These are phyloP conservation scores for Tylopilus sp. DNA, from an alignment of 768 basidiomycete genomes.

Conservation along the genomic window DNA sequence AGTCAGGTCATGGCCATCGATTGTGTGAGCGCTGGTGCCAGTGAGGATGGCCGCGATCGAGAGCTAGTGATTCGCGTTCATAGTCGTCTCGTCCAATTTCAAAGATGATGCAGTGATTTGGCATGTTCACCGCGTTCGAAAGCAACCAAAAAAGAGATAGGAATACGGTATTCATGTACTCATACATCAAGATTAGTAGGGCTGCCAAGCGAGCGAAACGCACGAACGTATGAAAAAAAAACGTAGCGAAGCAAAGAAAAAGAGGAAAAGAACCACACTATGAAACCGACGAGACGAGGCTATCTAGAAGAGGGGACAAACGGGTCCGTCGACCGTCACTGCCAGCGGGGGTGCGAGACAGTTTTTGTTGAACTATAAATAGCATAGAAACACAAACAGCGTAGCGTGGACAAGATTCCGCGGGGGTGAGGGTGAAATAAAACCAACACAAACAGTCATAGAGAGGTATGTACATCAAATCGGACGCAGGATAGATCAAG, in stretches of 20 bases:
- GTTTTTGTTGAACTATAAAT: conserved; percentile 31
- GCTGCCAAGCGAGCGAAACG: too few species aligned
- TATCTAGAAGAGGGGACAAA: background rate
- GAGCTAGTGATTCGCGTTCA: too few species aligned
- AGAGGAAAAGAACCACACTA: too few species aligned
- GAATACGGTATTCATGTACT: background rate
- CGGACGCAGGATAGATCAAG: conserved; percentile 11
- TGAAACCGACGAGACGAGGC: background rate
- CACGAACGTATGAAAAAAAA: background rate
- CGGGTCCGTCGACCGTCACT: background rate
- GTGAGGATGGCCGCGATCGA: too few species aligned
- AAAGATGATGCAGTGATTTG: too few species aligned
- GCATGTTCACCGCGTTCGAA: too few species aligned
- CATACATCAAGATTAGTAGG: background rate
- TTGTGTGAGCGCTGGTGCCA: too few species aligned
- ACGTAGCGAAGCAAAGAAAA: background rate
- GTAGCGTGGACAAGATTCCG: conserved; percentile 12
- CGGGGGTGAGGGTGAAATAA: conserved; percentile 1
- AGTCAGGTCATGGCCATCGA: too few species aligned
- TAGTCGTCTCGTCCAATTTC: too few species aligned
- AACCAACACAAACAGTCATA: conserved; percentile 6
- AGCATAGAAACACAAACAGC: conserved; percentile 4
- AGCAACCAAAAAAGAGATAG: background rate
- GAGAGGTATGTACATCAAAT: conserved; percentile 18
- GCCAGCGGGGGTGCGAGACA: conserved; percentile 11